These are phyloP conservation scores for Nissolia schottii DNA, from an alignment of 306 rosid genomes.

Conservation along the genomic window DNA sequence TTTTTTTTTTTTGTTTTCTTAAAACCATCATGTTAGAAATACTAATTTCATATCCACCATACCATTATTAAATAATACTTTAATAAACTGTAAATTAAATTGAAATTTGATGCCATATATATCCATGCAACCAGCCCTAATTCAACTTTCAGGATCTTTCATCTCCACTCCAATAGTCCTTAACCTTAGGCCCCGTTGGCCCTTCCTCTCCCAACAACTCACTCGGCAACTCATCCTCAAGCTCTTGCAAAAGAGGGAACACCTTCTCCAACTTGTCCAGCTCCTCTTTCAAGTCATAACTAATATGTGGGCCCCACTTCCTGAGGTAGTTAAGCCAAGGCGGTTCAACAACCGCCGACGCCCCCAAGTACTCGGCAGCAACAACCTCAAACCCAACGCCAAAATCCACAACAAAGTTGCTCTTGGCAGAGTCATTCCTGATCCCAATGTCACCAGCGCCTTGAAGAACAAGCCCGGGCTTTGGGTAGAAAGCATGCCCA, in stretches of 20 bases:
- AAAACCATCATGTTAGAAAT: too few relatives aligned
- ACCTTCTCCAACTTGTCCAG: constrained; percentile 8
- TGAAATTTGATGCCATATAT: too few relatives aligned
- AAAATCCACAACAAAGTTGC: constrained; percentile 18
- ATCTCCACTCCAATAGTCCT: constrained; percentile 31
- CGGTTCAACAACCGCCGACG: constrained; percentile 14
- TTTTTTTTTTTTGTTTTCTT: too few relatives aligned
- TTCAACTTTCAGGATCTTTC: too few relatives aligned
- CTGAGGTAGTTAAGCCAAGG: constrained; percentile 27
- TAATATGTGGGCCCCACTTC: constrained; percentile 29
- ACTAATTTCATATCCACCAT: too few relatives aligned
- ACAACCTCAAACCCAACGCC: constrained; percentile 22
- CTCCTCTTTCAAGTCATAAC: constrained; percentile 16
- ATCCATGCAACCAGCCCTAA: too few relatives aligned
- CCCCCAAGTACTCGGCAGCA: constrained; percentile 29
- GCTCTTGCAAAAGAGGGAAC: constrained; percentile 9
- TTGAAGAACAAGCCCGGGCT: constrained; percentile 30
- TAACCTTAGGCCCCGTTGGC: constrained; percentile 37
- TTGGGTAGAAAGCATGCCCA: constrained; percentile 37
- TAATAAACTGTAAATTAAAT: too few relatives aligned
- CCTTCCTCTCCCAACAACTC: constrained; percentile 33
- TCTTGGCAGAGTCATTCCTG: constrained; percentile 25
- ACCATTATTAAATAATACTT: too few relatives aligned
- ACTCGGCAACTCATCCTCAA: constrained; percentile 2
- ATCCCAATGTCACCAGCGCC: constrained; percentile 23